Base-by-base conservation (phyloP, 2,329 filamentous ascomycete genomes). In the Dryadomyces quercus-mongolicae region DNA sequence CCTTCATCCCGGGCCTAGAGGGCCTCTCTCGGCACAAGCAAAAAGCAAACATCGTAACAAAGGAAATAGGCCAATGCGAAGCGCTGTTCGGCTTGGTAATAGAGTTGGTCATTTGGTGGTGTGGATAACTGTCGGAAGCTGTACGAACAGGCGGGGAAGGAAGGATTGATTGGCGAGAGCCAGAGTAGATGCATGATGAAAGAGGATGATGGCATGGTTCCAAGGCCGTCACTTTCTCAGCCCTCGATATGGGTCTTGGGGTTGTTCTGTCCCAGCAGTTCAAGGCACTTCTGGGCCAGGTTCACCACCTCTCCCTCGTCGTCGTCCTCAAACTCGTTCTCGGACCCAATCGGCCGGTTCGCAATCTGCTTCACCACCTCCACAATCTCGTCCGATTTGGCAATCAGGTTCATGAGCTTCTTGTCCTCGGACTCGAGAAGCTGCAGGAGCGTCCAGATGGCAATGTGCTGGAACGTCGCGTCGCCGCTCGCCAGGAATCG, bases 381-480 rank as follows among this genome's bases (percentile, higher is more conserved):
- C 55, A 96, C 87, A 60, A 98, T 86, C 60, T 95, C 89, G 59
- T 92, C 87, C 1, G 90, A 91, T 65, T 92, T 87, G 62, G 88
- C 84, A 61, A 98, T 96, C 50, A 89, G 82, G 51, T 84, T 84
- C 59, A 96, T 86, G n/a, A 98, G 76, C 54, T 82, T 85, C 70
- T 87, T 84, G 66, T 98, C 92, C 67, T 95, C 91, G 0, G 92
- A 96, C 70, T 98, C 93, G 51, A 98, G 84, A 5, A 98, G 79
- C 66, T 98, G 93, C 3, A 98, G 79, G 49, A 98, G 73, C 1
- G 93, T 98, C 93, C 93, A 98, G 59, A 97, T 95, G 51, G 93
- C 93, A 65, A 98, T 98, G 67, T 98, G 93, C 70, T 98, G 93
- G 76, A 98, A 98, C 0, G 93, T 98, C 1, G 93, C 84, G 66